A percentile compares a stretch with the other conserved stretches of the same genome.
Evolutionary conservation across 176 grass and related monocot species (phyloP).

Genomic region (Triticum urartu): DNA sequence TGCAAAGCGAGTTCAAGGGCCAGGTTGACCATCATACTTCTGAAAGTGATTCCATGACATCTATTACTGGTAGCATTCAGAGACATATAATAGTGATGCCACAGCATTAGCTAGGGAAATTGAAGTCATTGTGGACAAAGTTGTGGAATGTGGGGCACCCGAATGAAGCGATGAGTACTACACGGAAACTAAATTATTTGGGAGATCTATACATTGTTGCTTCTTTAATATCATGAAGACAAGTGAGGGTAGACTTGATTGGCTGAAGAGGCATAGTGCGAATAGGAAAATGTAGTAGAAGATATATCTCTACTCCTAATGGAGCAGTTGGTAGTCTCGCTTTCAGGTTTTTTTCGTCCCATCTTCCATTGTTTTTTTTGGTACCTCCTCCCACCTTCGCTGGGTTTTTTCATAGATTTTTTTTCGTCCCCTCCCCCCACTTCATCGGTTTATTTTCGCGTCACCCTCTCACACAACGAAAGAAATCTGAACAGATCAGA

Average conservation of each 20-base stretch:
- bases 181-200: not conserved
- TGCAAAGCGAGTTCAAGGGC: not conserved
- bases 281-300: not conserved
- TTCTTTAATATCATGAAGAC: conserved; percentile 7
- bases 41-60: not conserved
- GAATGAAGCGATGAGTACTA: not conserved
- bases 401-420: no score
- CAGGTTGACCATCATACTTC: not conserved
- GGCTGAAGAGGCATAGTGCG: not conserved
- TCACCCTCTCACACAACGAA: no score
- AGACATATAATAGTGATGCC: not conserved
- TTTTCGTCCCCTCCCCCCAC: no score
- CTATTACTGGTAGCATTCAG: not conserved
- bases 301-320: not conserved
- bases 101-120: not conserved
- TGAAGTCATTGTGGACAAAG: conserved; percentile 3
- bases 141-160: not conserved
- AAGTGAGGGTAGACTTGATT: not conserved
- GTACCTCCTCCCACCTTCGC: no score
- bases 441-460: no score
- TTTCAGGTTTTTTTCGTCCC: no score
- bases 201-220: not conserved
- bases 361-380: no score
- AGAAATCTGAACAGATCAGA: no score
- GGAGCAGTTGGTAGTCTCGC: no score